Base-by-base conservation (phyloP, 306 rosid species). In the Vicia sativa region DNA sequence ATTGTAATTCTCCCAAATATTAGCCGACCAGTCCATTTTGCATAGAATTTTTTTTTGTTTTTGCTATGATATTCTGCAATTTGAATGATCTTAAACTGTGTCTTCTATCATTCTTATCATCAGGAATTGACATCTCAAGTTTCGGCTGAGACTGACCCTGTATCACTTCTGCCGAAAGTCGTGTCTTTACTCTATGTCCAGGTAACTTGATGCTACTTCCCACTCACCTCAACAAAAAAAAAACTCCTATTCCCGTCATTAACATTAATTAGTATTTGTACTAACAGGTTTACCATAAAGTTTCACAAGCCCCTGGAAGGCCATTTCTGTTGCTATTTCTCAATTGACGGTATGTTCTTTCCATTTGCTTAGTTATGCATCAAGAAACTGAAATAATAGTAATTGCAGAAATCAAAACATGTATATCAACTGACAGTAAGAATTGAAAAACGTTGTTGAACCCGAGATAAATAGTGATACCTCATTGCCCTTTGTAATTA, bases 221-320 rank as follows among this genome's bases (percentile, higher is more conserved):
- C 37, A 15, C 54, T 28, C 29, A 11, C 38, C 9, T 9, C 11
- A 12, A 14, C 9, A 0, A 4, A 14, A 9, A 26, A 63, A n/a
- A 44, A 49, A 31, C 41, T 3, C 11, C 73, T 64, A 55, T 45
- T 11, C 25, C 68, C 19, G 38, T 56, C 59, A 61, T 50, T 39
- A 65, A 79, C 58, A 38, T 75, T 19, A 74, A 37, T 75, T 23
- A 74, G 60, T 78, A 72, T 64, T 77, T 71, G 63, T 62, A 60
- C 43, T 67, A 70, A 70, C 78, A 93, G 99, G 85, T 87, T 84
- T 76, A 90, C 82, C 99, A 95, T 71, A 95, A 90, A 82, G 97
- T 97, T 72, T 97, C 90, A 82, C 99, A 95, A 79, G 99, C 99
- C 42, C 99, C 99, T 45, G 99, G 99, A 82, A 87, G 99, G 99